Base-by-base conservation (phyloP, 768 basidiomycete genomes). In the Mycena sanguinolenta region DNA sequence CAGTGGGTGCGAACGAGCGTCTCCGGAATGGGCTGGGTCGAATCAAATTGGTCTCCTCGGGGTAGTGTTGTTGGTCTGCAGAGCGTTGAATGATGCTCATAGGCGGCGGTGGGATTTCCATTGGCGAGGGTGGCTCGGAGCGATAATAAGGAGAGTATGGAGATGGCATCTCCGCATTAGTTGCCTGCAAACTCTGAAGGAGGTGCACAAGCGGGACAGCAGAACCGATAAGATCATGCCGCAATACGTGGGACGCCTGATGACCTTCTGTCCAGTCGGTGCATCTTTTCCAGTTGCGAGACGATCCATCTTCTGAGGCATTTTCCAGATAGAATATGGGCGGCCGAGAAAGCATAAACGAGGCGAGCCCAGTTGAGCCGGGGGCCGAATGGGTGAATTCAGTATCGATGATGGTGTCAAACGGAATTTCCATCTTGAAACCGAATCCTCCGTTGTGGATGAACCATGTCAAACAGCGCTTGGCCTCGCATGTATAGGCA, bases 351-450 rank as follows among this genome's bases (percentile, higher is more conserved):
- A 95, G 86, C n/a, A 84, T 75, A 76, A 95, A 90, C 1, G 89
- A 84, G 9, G 89, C 91, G 9, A 87, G 82, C 36, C 86, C 92
- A 10, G 65, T 70, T 4, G 86, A 83, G 34, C 88, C 89, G 16
- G 89, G 87, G 21, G 86, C 81, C 34, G 84, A 79, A 64, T 88
- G 84, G 28, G 84, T 80, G 78, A 92, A 90, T 60, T 88, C 85
- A 6, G 89, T 86, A 34, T 89, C 83, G 23, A 84, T 73, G 70
- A 95, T 90, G 68, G 79, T 85, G 65, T 88, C 84, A 79, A 92
- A 94, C 6, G 92, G 88, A 21, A 95, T 85, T 70, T 93, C 92
- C 92, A 95, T 95, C 79, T 95, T 95, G 85, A 95, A 95, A 23
- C 92, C 88, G 71, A 86, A 87, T 25, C 92, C 92, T 0, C 82